Percentiles rank a stretch among this genome's conserved stretches.
phyloP scores from a whole-genome alignment of 768 basidiomycete species.

The Thelephora ganbajun region DNA sequence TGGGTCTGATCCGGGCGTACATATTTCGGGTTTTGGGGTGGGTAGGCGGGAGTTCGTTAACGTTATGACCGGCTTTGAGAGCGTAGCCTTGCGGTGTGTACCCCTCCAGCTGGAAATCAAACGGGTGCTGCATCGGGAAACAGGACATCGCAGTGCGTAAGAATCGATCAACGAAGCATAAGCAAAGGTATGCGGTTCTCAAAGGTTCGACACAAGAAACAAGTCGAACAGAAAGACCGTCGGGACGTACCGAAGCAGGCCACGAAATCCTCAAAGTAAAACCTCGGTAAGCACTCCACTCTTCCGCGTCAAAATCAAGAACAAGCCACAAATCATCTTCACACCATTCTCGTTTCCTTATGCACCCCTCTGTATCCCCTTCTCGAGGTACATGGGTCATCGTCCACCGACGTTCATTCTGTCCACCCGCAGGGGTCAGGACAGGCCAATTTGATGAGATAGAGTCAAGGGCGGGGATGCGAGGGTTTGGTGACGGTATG shows the following conservation, averaged over 20 bases:
- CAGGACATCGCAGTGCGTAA: conserved; percentile 11
- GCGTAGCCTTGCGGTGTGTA: no score
- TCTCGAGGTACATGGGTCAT: conserved; percentile 28
- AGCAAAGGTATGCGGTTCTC: no score
- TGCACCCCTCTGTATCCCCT: conserved; percentile 24
- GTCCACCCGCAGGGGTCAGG: conserved; percentile 1
- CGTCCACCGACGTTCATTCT: conserved; percentile 22
- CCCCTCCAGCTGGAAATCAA: no score
- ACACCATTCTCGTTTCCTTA: conserved; percentile 16
- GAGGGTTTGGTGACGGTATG: conserved; percentile 16
- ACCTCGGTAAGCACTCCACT: conserved; percentile 13
- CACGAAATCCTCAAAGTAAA: conserved; percentile 23
- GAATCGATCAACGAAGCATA: no score
- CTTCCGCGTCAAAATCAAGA: conserved; percentile 15
- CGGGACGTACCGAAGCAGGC: conserved; percentile 19
- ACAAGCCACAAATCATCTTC: conserved; percentile 18
- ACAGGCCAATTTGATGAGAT: conserved; percentile 13
- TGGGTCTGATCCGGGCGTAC: conserved; percentile 44
- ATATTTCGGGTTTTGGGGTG: conserved; percentile 22
- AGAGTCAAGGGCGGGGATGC: conserved; percentile 15
- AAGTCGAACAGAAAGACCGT: conserved; percentile 4
- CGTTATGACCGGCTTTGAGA: background rate
- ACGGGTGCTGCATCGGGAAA: no score
- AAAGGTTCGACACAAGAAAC: background rate
- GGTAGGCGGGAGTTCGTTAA: conserved; percentile 1